A percentile compares a stretch with the other conserved stretches of the same genome.
phyloP scores from a whole-genome alignment of 2,329 filamentous ascomycete species.

The Xylariaceae sp. region DNA sequence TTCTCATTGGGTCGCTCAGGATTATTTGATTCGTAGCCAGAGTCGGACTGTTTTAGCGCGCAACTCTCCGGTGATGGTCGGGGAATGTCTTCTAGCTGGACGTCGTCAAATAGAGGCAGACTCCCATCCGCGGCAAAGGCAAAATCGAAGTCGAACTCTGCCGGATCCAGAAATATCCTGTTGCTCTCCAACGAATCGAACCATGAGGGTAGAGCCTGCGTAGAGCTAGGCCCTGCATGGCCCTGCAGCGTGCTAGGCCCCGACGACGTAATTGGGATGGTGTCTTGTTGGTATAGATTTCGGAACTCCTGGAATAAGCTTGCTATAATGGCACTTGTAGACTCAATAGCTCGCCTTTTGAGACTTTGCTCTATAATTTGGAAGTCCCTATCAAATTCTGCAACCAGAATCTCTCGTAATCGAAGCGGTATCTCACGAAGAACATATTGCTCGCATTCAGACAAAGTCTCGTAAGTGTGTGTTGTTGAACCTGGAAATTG shows the following conservation, averaged over 20 bases:
- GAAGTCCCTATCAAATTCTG: slow-evolving; percentile 10
- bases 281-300: neutral
- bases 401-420: neutral
- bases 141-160: neutral
- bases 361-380: slow-evolving; percentile 16
- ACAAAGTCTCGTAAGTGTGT: slow-evolving; percentile 1
- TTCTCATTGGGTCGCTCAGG: neutral
- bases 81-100: slow-evolving; percentile 4
- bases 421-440: slow-evolving; percentile 20
- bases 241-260: neutral
- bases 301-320: slow-evolving; percentile 18
- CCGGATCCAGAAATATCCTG: neutral
- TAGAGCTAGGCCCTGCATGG: slow-evolving; percentile 1
- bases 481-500: neutral
- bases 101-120: neutral
- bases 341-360: slow-evolving; percentile 1
- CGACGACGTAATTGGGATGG: neutral
- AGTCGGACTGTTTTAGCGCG: slow-evolving; percentile 4
- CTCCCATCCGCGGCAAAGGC: neutral
- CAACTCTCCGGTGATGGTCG: neutral
- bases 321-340: slow-evolving; percentile 2
- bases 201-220: neutral
- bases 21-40: slow-evolving; percentile 11
- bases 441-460: slow-evolving; percentile 23
- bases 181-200: neutral